A percentile compares a stretch with the other conserved stretches of the same genome.
Evolutionary conservation across 2,329 filamentous ascomycete species (phyloP).

Genomic region (Penicillium carneum): DNA sequence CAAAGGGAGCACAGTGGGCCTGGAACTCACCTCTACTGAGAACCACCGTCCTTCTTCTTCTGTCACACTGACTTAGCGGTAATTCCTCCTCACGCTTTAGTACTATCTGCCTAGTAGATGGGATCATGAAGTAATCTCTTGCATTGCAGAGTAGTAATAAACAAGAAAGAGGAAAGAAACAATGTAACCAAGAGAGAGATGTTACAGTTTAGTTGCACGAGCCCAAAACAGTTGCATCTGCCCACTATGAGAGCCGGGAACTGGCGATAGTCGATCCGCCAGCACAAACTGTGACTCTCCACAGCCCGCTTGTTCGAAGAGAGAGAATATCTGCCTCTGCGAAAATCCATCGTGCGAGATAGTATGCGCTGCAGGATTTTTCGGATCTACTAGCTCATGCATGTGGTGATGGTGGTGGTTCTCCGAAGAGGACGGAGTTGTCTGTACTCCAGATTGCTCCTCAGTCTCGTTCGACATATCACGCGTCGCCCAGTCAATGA

Average conservation of each 20-base stretch:
- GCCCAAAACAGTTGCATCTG: conserved; percentile 12
- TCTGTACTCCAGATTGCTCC: neutral
- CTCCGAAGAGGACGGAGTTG: neutral
- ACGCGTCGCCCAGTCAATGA: conserved; percentile 3
- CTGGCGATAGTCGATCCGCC: conserved; percentile 5
- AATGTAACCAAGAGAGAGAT: neutral
- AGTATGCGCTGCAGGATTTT: conserved; percentile 11
- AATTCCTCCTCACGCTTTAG: too few relatives aligned
- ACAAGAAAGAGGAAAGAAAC: too few relatives aligned
- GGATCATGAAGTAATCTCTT: too few relatives aligned
- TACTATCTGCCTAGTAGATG: too few relatives aligned
- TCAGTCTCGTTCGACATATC: neutral
- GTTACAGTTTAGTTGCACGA: conserved; percentile 6
- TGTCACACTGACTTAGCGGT: too few relatives aligned
- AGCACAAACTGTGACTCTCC: conserved; percentile 4
- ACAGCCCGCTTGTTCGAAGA: conserved; percentile 12
- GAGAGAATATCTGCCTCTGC: neutral
- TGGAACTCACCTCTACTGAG: too few relatives aligned
- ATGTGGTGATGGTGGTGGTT: conserved; percentile 2
- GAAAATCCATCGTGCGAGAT: conserved; percentile 6
- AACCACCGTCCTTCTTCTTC: too few relatives aligned
- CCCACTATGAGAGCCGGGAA: neutral
- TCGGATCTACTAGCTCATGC: neutral
- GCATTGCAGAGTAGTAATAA: too few relatives aligned
- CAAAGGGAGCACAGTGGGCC: too few relatives aligned